A percentile compares a stretch with the other conserved stretches of the same genome.
Conservation (phyloP, 129 eudicot species). For the Heracleum sosnowskyi region DNA sequence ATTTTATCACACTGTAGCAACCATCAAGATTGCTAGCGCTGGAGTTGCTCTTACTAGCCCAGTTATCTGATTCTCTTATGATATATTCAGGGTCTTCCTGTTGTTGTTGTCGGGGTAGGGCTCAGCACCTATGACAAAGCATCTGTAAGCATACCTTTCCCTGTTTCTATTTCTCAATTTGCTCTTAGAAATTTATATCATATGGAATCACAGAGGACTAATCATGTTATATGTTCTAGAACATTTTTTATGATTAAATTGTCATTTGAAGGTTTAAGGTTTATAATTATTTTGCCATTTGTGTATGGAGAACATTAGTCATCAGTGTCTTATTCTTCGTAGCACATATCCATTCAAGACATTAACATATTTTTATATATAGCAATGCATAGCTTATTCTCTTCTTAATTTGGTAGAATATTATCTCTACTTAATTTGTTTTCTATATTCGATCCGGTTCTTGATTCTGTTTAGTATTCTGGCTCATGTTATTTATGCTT, state of each 20-base stretch:
- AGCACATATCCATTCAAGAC: neutral
- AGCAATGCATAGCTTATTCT: neutral
- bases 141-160: constrained; percentile 59
- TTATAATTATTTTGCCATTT: neutral
- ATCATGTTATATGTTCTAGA: neutral
- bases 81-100: constrained; percentile 77
- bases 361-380: neutral
- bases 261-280: neutral
- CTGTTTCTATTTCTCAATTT: constrained; percentile 6
- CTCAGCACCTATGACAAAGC: constrained; percentile 97
- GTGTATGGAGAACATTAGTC: neutral
- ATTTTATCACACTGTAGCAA: too few relatives aligned
- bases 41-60: too few relatives aligned
- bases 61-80: neutral
- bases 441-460: neutral
- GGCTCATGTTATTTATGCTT: neutral
- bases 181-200: neutral
- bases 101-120: constrained; percentile 89
- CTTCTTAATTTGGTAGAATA: neutral
- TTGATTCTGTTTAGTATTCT: neutral
- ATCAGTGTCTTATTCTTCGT: neutral
- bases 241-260: neutral
- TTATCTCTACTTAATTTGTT: neutral
- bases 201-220: neutral
- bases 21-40: too few relatives aligned